Evolutionary conservation across 1,139 yeast genomes (phyloP).

Genomic region (Saccharomyces hybrid): DNA sequence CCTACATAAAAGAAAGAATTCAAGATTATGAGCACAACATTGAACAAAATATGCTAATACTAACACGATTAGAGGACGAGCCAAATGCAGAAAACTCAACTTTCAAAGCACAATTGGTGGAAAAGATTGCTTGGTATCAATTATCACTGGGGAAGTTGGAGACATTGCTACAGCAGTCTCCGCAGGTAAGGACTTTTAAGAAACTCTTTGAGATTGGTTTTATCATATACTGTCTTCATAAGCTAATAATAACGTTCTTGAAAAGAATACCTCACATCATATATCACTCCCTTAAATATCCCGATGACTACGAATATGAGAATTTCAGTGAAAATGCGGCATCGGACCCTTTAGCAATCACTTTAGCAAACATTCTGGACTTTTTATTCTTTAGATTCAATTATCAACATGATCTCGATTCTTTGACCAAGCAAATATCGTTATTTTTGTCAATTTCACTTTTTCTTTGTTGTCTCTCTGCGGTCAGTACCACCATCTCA

Average conservation of each 20-base stretch:
- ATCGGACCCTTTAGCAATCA: slow-evolving; percentile 59
- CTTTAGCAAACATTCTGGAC: slow-evolving; percentile 46
- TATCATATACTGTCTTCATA: slow-evolving; percentile 27
- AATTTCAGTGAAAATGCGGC: slow-evolving; percentile 8
- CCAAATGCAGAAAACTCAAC: slow-evolving; percentile 9
- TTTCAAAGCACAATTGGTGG: slow-evolving; percentile 18
- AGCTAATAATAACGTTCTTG: slow-evolving; percentile 21
- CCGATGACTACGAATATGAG: slow-evolving; percentile 15
- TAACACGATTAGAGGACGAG: slow-evolving; percentile 14
- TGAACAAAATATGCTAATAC: slow-evolving; percentile 13
- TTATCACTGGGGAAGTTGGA: slow-evolving; percentile 24
- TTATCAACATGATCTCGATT: slow-evolving; percentile 40
- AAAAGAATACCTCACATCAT: slow-evolving; percentile 24
- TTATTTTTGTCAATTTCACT: slow-evolving; percentile 57
- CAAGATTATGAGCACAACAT: slow-evolving; percentile 16
- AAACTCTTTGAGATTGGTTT: slow-evolving; percentile 22
- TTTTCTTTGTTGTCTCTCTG: slow-evolving; percentile 61
- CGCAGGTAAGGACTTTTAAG: slow-evolving; percentile 12
- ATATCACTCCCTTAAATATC: slow-evolving; percentile 13
- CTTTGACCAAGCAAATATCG: slow-evolving; percentile 57
- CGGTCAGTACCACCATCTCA: slow-evolving; percentile 47
- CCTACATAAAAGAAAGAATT: slow-evolving; percentile 14
- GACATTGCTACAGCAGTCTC: slow-evolving; percentile 15
- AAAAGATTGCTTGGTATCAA: slow-evolving; percentile 24
- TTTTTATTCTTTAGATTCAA: slow-evolving; percentile 29